Evolutionary conservation across 805 yeast genomes (phyloP).

Genomic region (Spathaspora passalidarum): DNA sequence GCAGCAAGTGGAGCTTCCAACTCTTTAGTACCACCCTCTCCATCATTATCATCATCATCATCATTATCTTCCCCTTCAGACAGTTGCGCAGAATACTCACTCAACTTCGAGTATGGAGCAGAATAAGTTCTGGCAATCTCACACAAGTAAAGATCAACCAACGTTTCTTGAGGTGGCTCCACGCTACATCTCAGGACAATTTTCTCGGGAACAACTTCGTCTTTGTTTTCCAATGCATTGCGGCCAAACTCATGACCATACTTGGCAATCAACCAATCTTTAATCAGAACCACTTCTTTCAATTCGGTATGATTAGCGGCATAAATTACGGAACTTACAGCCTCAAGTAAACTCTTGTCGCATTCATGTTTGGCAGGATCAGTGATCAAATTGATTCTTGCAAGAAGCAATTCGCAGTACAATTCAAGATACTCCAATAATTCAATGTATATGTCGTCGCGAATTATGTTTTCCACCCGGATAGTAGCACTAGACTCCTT

Average conservation of each 20-base stretch:
- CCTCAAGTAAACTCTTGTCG: conserved; percentile 69
- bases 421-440: conserved; percentile 75
- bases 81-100: conserved; percentile 18
- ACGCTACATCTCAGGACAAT: conserved; percentile 60
- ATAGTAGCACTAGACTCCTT: conserved; percentile 82
- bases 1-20: conserved; percentile 31
- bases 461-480: conserved; percentile 77
- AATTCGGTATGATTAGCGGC: conserved; percentile 73
- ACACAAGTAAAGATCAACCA: conserved; percentile 66
- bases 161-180: conserved; percentile 60
- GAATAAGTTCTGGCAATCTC: conserved; percentile 81
- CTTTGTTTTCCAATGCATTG: conserved; percentile 49
- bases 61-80: conserved; percentile 19
- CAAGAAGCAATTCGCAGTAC: conserved; percentile 76
- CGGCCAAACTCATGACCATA: conserved; percentile 68
- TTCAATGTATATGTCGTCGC: conserved; percentile 80
- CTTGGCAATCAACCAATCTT: conserved; percentile 59
- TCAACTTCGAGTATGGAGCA: conserved; percentile 65
- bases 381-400: conserved; percentile 62
- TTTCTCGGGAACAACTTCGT: conserved; percentile 59
- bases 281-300: conserved; percentile 60
- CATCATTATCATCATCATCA: conserved; percentile 27
- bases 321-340: conserved; percentile 65
- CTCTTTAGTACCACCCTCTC: conserved; percentile 12
- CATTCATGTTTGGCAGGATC: conserved; percentile 33